A percentile compares a stretch with the other conserved stretches of the same genome.
Evolutionary conservation across 2,329 filamentous ascomycete species (phyloP).

Genomic region (Hypoxylon sp.): DNA sequence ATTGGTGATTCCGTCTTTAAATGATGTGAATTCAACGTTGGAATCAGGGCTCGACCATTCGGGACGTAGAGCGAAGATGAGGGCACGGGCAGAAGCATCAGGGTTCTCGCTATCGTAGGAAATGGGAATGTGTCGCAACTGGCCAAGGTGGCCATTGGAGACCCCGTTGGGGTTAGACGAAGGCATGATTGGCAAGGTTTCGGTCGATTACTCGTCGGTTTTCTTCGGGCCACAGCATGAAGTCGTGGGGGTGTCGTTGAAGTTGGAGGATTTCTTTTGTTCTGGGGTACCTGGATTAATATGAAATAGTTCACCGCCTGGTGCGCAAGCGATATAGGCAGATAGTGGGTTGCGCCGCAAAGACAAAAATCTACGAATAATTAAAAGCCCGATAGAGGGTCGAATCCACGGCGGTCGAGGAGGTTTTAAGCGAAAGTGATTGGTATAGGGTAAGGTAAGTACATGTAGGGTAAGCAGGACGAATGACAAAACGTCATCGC

Average conservation of each 20-base stretch:
- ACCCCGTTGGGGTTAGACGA: constrained; percentile 42
- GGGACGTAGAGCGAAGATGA: constrained; percentile 84
- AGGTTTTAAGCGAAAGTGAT: neutral
- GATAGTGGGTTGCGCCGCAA: constrained; percentile 34
- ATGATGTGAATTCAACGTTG: constrained; percentile 86
- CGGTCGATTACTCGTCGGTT: constrained; percentile 19
- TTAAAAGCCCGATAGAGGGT: constrained; percentile 10
- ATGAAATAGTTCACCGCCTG: constrained; percentile 38
- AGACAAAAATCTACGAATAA: constrained; percentile 17
- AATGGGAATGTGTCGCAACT: constrained; percentile 77
- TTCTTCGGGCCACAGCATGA: constrained; percentile 5
- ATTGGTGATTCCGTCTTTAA: constrained; percentile 99
- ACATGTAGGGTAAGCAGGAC: constrained; percentile 10
- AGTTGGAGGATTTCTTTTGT: constrained; percentile 14
- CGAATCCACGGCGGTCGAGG: neutral
- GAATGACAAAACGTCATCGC: constrained; percentile 41
- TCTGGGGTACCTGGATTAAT: constrained; percentile 18
- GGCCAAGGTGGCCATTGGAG: constrained; percentile 58
- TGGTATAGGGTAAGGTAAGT: constrained; percentile 5
- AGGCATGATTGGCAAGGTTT: constrained; percentile 45
- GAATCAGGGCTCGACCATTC: constrained; percentile 84
- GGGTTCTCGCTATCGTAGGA: constrained; percentile 84
- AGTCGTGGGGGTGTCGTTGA: constrained; percentile 15
- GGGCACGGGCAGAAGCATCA: constrained; percentile 81
- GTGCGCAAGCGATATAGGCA: constrained; percentile 20